Evolutionary conservation across 75 land plant genomes (phyloP).

Genomic region (Adiantum capillusveneris): DNA sequence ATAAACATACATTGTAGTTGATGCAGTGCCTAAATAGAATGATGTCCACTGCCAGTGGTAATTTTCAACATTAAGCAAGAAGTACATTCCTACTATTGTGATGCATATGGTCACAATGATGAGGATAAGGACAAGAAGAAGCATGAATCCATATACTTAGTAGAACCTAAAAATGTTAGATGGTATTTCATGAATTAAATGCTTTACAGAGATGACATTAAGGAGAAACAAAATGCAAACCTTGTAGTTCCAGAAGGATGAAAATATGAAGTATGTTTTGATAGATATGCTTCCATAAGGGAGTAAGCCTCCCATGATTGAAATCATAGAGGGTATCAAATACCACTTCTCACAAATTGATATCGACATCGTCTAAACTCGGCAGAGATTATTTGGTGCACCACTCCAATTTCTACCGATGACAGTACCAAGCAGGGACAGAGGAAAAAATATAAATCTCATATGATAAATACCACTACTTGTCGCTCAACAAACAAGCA

Average conservation of each 20-base stretch:
- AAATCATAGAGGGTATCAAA: slow-evolving; percentile 76
- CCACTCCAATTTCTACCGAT: too few relatives aligned
- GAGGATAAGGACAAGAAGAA: slow-evolving; percentile 84
- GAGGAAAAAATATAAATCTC: slow-evolving; percentile 98
- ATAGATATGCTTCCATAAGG: slow-evolving; percentile 98
- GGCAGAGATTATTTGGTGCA: slow-evolving; percentile 90
- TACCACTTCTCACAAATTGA: slow-evolving; percentile 99
- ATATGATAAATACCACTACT: slow-evolving; percentile 87
- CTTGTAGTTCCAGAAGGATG: too few relatives aligned
- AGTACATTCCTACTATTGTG: slow-evolving; percentile 91
- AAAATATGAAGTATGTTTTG: slow-evolving; percentile 98
- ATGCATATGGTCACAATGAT: slow-evolving; percentile 85
- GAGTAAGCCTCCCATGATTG: slow-evolving; percentile 92
- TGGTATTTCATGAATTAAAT: too few relatives aligned
- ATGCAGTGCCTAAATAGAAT: slow-evolving; percentile 92
- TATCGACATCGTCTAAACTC: slow-evolving; percentile 97
- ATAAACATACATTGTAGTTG: slow-evolving; percentile 84
- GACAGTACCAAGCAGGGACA: slow-evolving; percentile 93
- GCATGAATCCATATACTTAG: slow-evolving; percentile 91
- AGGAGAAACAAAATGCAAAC: too few relatives aligned
- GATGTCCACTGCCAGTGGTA: slow-evolving; percentile 99
- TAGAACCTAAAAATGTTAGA: slow-evolving; percentile 28
- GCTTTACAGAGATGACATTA: too few relatives aligned
- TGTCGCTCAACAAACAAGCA: slow-evolving; percentile 10
- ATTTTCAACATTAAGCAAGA: slow-evolving; percentile 94